A percentile compares a stretch with the other conserved stretches of the same genome.
Conservation (phyloP, 164 flowering plant genomes). For the Pachysandra terminalis region DNA sequence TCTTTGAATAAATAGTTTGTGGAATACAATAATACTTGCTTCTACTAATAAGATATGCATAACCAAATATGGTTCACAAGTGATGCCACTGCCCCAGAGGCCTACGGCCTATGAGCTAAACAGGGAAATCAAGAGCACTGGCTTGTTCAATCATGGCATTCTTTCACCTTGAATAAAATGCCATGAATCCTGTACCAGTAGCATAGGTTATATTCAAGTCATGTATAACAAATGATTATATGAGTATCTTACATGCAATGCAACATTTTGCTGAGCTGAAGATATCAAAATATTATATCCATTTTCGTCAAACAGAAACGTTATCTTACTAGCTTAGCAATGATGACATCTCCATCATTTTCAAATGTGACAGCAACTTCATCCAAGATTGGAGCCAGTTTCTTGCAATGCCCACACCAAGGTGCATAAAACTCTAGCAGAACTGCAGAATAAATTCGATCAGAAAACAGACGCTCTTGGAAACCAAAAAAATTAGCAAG, state of each 20-base stretch:
- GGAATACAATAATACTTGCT: no score
- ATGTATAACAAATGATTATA: neutral
- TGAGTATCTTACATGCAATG: neutral
- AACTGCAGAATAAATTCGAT: conserved; percentile 40
- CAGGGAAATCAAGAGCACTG: no score
- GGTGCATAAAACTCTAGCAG: conserved; percentile 94
- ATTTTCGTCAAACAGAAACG: neutral
- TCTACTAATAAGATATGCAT: no score
- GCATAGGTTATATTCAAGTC: no score
- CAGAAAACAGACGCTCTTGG: neutral
- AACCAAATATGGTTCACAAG: no score
- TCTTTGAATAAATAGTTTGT: no score
- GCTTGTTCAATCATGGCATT: no score
- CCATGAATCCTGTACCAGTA: no score
- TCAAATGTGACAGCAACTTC: conserved; percentile 81
- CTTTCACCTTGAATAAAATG: no score
- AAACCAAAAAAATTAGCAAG: no score
- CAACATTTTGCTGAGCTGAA: neutral
- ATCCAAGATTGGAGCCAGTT: conserved; percentile 85
- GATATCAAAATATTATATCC: neutral
- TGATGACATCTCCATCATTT: conserved; percentile 59
- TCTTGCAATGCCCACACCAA: conserved; percentile 98
- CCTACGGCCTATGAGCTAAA: no score
- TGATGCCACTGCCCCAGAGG: no score
- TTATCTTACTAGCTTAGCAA: conserved; percentile 81